Conservation (phyloP, 495 filamentous ascomycete genomes). For the Pseudomonodictys pantanalensis region DNA sequence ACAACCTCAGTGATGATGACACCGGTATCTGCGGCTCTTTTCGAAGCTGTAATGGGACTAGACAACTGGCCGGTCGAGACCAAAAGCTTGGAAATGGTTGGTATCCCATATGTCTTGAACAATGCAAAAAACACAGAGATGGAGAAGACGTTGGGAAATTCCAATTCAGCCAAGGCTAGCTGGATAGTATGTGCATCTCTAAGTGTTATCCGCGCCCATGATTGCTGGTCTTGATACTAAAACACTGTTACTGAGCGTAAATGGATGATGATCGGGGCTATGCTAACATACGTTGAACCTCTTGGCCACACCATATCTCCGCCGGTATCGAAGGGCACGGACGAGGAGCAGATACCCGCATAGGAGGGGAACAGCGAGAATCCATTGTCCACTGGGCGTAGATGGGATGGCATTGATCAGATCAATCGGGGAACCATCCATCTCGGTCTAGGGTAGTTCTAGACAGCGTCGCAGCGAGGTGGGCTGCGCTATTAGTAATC, state of each 20-base stretch:
- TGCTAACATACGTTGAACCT: too few species aligned
- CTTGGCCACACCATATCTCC: background rate
- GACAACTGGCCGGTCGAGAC: conserved; percentile 59
- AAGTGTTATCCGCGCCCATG: conserved; percentile 26
- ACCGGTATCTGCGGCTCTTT: conserved; percentile 63
- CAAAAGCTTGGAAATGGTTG: conserved; percentile 58
- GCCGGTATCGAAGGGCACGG: background rate
- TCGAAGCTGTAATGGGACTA: conserved; percentile 50
- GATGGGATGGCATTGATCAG: too few species aligned
- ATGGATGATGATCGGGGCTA: too few species aligned
- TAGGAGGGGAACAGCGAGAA: background rate
- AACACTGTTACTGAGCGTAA: too few species aligned
- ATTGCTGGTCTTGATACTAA: background rate
- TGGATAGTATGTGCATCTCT: conserved; percentile 37
- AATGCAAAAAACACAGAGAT: conserved; percentile 33
- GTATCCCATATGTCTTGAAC: conserved; percentile 63
- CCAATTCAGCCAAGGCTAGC: conserved; percentile 31
- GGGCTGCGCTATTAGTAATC: too few species aligned
- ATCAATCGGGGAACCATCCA: too few species aligned
- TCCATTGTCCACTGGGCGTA: background rate
- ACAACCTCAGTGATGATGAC: conserved; percentile 55
- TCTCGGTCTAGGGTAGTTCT: too few species aligned
- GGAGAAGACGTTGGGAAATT: conserved; percentile 35
- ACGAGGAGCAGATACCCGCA: background rate
- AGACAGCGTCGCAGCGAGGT: too few species aligned